phyloP scores from a whole-genome alignment of 2,329 filamentous ascomycete genomes.

The Sphaerulina populicola region DNA sequence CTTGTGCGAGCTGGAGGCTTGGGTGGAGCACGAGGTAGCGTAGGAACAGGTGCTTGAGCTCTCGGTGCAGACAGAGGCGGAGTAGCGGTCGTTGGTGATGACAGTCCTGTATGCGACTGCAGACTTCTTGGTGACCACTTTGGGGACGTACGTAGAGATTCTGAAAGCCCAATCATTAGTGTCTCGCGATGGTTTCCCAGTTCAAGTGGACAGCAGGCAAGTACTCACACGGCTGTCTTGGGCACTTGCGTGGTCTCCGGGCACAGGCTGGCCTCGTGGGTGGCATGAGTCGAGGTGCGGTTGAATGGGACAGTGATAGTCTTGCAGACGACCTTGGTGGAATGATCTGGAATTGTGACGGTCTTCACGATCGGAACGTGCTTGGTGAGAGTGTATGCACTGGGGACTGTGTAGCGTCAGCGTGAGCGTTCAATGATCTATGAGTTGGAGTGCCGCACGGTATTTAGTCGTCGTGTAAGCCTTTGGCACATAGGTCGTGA shows the following conservation, averaged over 20 bases:
- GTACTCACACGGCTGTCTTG: constrained; percentile 8
- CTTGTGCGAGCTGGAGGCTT: background rate
- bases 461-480: constrained; percentile 8
- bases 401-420: background rate
- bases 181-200: background rate
- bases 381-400: constrained; percentile 14
- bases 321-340: constrained; percentile 13
- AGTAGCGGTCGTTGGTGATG: constrained; percentile 3
- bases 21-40: background rate
- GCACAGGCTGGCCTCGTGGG: constrained; percentile 6
- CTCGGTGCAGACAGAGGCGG: constrained; percentile 14
- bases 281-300: constrained; percentile 11
- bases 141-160: constrained; percentile 1
- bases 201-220: too few species aligned
- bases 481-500: constrained; percentile 10
- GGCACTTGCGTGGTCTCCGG: constrained; percentile 9
- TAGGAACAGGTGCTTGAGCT: constrained; percentile 12
- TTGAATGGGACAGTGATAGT: constrained; percentile 12
- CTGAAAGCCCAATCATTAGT: background rate
- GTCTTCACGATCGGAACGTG: constrained; percentile 13
- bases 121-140: constrained; percentile 11
- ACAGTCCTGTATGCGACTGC: constrained; percentile 12
- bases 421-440: background rate
- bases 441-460: background rate
- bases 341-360: constrained; percentile 14